Base-by-base conservation (phyloP, 2,329 filamentous ascomycete genomes). In the Fonsecaea pedrosoi region DNA sequence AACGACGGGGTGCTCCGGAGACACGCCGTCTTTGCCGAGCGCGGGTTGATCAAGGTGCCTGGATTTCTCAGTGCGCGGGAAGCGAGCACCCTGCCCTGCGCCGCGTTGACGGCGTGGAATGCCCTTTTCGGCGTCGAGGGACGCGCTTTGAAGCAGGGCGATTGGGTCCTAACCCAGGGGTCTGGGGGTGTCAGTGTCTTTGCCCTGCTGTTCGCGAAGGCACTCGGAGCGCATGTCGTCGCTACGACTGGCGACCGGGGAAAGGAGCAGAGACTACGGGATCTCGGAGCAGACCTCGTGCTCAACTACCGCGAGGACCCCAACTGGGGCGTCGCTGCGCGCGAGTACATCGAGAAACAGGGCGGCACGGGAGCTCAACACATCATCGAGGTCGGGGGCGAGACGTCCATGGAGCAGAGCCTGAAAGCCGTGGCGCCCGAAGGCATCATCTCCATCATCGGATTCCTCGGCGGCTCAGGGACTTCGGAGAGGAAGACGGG, bases 1-100 rank as follows among this genome's bases (percentile, higher is more conserved):
- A 64, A 90, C 0, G 86, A 93, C 73, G 92, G 92, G 65, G 85
- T 85, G 0, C 82, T 94, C 32, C 85, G 90, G 54, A 82, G 90
- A 71, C 88, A 90, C 70, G 90, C 81, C 66, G 85, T 87, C 10
- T 92, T 91, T 75, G 82, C 86, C 66, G 88, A 92, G 79, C 84
- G 77, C 25, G 90, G 90, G 1, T 82, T 94, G 4, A 89, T 92
- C 15, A 80, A 79, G 55, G 82, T 85, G 64, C 91, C 92, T 1
- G 75, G 74, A 25, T 85, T 84, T 71, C 80, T 90, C 35, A 82
- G 75, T 69, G 77, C 81, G 60, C 65, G 81, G 40, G 87, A 90
- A 75, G 82, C 84, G 1, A 82, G 84, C 25, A 87, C 87, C 0
- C 79, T 90, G 1, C 75, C 83, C 0, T 90, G 88, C 72, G 87